Base-by-base conservation (phyloP, 352 stramenopile genomes). In the Phytopythium oedochilum region DNA sequence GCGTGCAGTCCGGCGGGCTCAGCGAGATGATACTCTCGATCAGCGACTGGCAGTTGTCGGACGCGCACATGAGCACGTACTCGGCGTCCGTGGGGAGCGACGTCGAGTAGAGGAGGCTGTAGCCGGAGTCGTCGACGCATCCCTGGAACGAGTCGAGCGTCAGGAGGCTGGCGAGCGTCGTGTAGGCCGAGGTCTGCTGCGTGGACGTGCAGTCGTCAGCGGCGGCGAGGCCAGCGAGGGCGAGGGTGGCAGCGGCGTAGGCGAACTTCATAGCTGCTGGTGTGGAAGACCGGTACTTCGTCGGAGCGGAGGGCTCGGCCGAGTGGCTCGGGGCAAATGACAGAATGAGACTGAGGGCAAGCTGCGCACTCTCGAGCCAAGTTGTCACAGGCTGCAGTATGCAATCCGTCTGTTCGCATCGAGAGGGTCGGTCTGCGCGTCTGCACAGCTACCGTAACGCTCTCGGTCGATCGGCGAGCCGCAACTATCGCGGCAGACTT, bases 101-200 rank as follows among this genome's bases (percentile, higher is more conserved):
- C 0, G 63, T 70, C 8, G 67, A 61, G 45, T 59, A 60, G 29
- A 68, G 55, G 22, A 71, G 57, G 40, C 50, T 68, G 59, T 67
- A 77, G 34, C 61, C 61, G n/a, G 68, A 69, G 46, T 62, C 62
- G 34, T 51, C 57, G 25, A 43, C 43, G 55, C 64, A 71, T 10
- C 53, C 53, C 44, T 60, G 47, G 53, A 72, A 65, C 45, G 55
- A 60, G 51, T 57, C 48, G 36, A 64, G 53, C 12, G 45, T 63
- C 34, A 68, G 31, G 20, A 73, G 49, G 18, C 59, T 61, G 47
- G 55, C 62, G 23, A 73, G 57, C 28, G 61, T 64, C n/a, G 51
- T 53, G 64, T 72, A 72, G 29, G 64, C 64, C 2, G 64, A 50
- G 17, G 60, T 66, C 38, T 65, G 56, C 48, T 72, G 53, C n/a